Conservation (phyloP, 805 yeast genomes). For the Myxozyma udenii region DNA sequence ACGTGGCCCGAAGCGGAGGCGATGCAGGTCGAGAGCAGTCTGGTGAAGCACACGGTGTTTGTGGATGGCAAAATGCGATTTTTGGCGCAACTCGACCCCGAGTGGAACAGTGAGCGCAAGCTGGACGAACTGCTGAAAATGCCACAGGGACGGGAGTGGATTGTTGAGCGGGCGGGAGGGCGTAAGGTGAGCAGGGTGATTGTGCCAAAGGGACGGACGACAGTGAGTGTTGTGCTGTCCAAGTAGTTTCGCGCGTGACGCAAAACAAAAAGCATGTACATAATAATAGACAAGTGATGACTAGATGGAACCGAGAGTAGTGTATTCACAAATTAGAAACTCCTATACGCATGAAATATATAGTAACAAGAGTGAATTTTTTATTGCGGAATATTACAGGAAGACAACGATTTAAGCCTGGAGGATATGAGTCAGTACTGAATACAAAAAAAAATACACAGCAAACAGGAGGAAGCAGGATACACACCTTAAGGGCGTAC, state of each 20-base stretch:
- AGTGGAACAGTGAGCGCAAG: slow-evolving; percentile 38
- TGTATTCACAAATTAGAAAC: slow-evolving; percentile 21
- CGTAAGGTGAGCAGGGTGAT: slow-evolving; percentile 54
- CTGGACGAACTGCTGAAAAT: slow-evolving; percentile 40
- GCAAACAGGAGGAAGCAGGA: no score
- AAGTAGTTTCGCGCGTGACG: no score
- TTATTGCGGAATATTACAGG: background rate
- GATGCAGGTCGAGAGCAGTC: background rate
- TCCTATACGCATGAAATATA: background rate
- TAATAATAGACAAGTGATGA: no score
- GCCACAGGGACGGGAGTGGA: slow-evolving; percentile 44
- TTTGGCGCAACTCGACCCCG: slow-evolving; percentile 22
- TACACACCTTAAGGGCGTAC: slow-evolving; percentile 83
- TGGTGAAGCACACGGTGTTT: slow-evolving; percentile 48
- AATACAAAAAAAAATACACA: background rate
- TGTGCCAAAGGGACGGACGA: slow-evolving; percentile 33
- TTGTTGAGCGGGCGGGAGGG: slow-evolving; percentile 35
- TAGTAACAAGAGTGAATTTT: background rate
- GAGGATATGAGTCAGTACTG: background rate
- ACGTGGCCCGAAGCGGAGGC: slow-evolving; percentile 61
- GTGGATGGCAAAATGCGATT: slow-evolving; percentile 70
- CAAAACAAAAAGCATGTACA: no score
- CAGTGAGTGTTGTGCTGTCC: slow-evolving; percentile 29
- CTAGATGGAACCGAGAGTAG: background rate
- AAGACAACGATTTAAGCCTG: slow-evolving; percentile 15